Conservation (phyloP, 2,329 filamentous ascomycete species). For the Ophiobolus disseminans region DNA sequence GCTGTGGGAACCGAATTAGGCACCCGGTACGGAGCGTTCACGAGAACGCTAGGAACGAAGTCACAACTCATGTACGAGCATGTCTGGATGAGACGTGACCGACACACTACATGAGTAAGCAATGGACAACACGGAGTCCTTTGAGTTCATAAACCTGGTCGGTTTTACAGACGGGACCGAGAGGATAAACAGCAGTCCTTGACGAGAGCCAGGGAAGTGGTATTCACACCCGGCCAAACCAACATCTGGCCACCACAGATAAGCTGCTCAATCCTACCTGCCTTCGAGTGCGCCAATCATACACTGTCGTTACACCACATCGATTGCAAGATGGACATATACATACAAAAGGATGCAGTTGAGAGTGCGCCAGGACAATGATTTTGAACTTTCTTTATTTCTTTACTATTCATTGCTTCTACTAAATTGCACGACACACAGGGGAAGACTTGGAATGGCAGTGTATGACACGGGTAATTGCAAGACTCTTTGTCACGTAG, state of each 20-base stretch:
- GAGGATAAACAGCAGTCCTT: neutral
- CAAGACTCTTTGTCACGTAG: too few species aligned
- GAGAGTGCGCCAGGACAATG: neutral
- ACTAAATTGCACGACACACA: slow-evolving; percentile 3
- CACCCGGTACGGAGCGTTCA: slow-evolving; percentile 11
- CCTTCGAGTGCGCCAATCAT: neutral
- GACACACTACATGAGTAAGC: too few species aligned
- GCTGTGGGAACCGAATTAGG: slow-evolving; percentile 51
- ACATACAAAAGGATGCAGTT: neutral
- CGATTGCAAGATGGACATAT: neutral
- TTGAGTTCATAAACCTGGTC: too few species aligned
- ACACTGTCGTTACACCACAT: neutral
- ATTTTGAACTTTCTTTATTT: neutral
- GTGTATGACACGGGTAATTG: too few species aligned
- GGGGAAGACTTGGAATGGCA: too few species aligned
- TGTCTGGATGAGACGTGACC: too few species aligned
- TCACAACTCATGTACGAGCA: neutral
- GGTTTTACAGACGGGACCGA: neutral
- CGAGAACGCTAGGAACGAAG: slow-evolving; percentile 6
- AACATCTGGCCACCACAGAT: neutral
- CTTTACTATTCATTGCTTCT: neutral
- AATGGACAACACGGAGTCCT: too few species aligned
- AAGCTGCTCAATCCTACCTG: neutral
- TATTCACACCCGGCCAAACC: neutral
- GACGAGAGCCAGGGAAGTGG: neutral